A percentile compares a stretch with the other conserved stretches of the same genome.
Evolutionary conservation across 257 asterid genomes (phyloP).

Genomic region (Solanum paucissectum): DNA sequence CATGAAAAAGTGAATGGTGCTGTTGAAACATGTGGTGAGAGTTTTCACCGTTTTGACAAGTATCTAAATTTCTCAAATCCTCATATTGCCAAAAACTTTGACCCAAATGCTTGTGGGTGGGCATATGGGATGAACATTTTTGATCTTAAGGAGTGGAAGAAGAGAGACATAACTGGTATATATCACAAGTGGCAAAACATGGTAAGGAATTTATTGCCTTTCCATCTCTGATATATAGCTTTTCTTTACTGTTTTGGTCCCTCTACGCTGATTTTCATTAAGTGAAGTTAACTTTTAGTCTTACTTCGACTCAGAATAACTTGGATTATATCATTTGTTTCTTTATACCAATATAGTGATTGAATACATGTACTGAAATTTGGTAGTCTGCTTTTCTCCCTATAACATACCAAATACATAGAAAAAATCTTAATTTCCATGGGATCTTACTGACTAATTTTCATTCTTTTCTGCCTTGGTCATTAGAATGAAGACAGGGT

Average conservation of each 20-base stretch:
- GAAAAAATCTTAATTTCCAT: neutral
- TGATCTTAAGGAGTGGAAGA: conserved; percentile 90
- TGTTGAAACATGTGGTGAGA: conserved; percentile 95
- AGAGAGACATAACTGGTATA: conserved; percentile 91
- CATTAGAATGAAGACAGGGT: conserved; percentile 77
- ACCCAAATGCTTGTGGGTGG: conserved; percentile 99
- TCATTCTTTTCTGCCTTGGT: neutral
- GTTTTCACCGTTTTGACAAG: conserved; percentile 97
- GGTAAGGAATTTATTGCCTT: conserved; percentile 29
- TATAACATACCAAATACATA: neutral
- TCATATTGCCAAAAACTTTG: conserved; percentile 71
- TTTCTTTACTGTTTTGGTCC: neutral
- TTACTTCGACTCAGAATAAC: neutral
- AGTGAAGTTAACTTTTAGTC: neutral
- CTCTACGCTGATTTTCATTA: neutral
- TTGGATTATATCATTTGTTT: neutral
- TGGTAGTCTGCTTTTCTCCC: neutral
- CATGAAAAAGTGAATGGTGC: conserved; percentile 95
- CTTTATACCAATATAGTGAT: neutral
- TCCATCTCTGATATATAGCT: neutral
- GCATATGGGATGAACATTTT: conserved; percentile 98
- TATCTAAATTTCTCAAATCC: conserved; percentile 95
- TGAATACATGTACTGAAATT: neutral
- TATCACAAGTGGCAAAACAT: conserved; percentile 98
- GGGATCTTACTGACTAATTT: neutral